Conservation (phyloP, 1,139 yeast genomes). For the Blastobotrys capitulatus region DNA sequence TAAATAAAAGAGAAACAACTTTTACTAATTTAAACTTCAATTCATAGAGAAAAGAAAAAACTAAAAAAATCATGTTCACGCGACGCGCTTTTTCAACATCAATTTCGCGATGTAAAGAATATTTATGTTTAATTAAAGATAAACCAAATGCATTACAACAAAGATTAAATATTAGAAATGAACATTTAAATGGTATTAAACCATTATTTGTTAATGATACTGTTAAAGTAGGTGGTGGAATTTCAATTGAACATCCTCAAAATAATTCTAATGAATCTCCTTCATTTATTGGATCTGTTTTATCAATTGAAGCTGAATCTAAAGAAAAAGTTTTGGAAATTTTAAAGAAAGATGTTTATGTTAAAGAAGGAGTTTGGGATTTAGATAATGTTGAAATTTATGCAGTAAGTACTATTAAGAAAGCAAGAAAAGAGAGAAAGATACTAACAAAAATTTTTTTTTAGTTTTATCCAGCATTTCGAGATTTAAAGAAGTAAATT, state of each 20-base stretch:
- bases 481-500: not conserved
- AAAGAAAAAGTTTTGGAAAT: constrained; percentile 60
- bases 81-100: not conserved
- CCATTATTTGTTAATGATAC: not conserved
- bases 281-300: constrained; percentile 52
- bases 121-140: constrained; percentile 58
- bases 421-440: not conserved
- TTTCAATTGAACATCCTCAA: constrained; percentile 27
- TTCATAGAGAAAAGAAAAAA: not conserved
- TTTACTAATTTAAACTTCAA: too few species aligned
- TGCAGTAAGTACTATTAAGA: constrained; percentile 38
- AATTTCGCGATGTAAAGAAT: constrained; percentile 13
- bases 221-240: constrained; percentile 42
- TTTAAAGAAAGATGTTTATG: constrained; percentile 59
- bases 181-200: constrained; percentile 35
- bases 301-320: constrained; percentile 57
- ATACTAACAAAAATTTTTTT: not conserved
- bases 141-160: constrained; percentile 58
- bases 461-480: constrained; percentile 3
- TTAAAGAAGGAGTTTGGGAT: constrained; percentile 71
- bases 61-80: not conserved
- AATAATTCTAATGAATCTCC: constrained; percentile 13
- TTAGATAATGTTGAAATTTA: constrained; percentile 53
- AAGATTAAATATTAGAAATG: constrained; percentile 42
- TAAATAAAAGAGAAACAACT: too few species aligned